phyloP scores from a whole-genome alignment of 164 flowering plant species.

The Amborella trichopoda region DNA sequence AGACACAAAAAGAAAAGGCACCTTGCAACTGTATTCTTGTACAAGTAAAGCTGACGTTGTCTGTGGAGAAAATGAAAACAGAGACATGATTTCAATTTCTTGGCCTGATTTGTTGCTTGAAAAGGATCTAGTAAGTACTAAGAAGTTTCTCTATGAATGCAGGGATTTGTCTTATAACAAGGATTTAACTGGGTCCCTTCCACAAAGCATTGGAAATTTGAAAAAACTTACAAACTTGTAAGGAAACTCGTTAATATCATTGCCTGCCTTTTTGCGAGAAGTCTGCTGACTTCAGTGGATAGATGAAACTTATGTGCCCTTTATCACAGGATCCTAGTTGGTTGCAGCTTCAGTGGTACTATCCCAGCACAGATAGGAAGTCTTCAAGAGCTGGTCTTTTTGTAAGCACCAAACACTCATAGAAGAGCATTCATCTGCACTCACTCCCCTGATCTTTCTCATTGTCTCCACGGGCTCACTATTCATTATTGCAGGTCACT shows the following conservation, averaged over 20 bases:
- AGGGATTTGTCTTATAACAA: constrained; percentile 79
- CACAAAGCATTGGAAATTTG: constrained; percentile 59
- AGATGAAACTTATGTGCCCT: not conserved
- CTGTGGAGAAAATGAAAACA: not conserved
- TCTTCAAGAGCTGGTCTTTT: constrained; percentile 49
- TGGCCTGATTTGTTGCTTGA: not conserved
- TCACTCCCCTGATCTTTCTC: not conserved
- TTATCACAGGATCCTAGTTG: constrained; percentile 56
- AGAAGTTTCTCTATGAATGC: constrained; percentile 7
- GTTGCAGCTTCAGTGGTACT: constrained; percentile 65
- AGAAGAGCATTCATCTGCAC: not conserved
- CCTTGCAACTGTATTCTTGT: too few relatives aligned
- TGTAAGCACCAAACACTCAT: constrained; percentile 44
- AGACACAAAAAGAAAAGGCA: too few relatives aligned
- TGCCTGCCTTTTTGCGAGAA: not conserved
- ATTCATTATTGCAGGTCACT: constrained; percentile 50
- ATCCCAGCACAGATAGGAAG: constrained; percentile 80
- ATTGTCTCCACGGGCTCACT: not conserved
- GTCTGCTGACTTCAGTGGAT: not conserved
- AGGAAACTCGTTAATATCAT: constrained; percentile 11
- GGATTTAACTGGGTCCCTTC: constrained; percentile 54
- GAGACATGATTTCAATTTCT: not conserved
- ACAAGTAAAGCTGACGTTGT: not conserved
- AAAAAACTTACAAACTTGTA: constrained; percentile 57
- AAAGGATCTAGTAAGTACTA: not conserved